Evolutionary conservation across 495 filamentous ascomycete species (phyloP).

Genomic region (Neurospora sp.): DNA sequence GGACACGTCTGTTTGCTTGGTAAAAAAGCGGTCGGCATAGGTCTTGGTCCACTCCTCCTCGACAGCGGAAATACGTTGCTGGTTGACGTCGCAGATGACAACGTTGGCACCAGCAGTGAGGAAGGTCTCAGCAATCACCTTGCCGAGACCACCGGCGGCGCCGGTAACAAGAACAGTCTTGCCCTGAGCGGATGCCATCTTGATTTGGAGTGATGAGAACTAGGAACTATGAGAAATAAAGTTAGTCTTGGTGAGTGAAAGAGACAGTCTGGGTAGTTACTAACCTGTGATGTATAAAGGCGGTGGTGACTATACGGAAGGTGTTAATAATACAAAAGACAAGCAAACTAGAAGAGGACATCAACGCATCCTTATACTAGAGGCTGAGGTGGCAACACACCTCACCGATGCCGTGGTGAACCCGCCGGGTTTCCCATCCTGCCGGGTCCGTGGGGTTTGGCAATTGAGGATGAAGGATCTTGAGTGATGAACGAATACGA

Average conservation of each 20-base stretch:
- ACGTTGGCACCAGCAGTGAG: conserved; percentile 33
- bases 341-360: background rate
- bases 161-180: conserved; percentile 37
- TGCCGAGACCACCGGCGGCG: conserved; percentile 32
- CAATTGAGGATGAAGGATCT: background rate
- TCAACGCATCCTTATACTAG: background rate
- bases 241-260: background rate
- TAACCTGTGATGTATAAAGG: background rate
- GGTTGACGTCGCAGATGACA: conserved; percentile 36
- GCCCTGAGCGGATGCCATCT: conserved; percentile 18
- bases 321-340: background rate
- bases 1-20: conserved; percentile 24
- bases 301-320: background rate
- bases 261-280: background rate
- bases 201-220: background rate
- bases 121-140: conserved; percentile 27
- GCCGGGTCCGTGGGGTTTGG: background rate
- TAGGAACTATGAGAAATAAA: background rate
- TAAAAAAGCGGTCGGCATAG: conserved; percentile 19
- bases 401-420: background rate
- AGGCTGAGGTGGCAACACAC: background rate
- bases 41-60: conserved; percentile 17
- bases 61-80: conserved; percentile 24
- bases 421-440: background rate
- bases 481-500: background rate